Base-by-base conservation (phyloP, 75 land plant genomes). In the Cupressus sempervirens region DNA sequence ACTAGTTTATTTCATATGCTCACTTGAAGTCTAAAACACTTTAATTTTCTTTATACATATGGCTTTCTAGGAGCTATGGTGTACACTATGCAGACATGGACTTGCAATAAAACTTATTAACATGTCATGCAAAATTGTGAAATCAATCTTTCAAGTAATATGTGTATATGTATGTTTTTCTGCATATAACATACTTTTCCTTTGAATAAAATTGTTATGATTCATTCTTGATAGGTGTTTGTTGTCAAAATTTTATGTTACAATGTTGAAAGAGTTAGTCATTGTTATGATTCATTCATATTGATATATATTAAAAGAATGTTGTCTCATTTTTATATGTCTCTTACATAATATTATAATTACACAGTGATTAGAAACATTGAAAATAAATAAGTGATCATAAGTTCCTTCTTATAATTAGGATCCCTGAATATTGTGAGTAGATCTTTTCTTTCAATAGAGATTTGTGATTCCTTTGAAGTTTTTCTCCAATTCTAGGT, bases 381-480 rank as follows among this genome's bases (percentile, higher is more conserved):
- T 43, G 48, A 43, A 77, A n/a, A 26, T 18, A 43, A 77, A 7
- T 23, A 46, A 77, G 13, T 15, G 36, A 34, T 35, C 23, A 7
- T 13, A 16, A 12, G 30, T 77, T 77, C 26, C 29, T 77, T 43
- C 23, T 77, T 8, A 77, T 77, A n/a, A 41, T 43, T 8, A 3
- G 12, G n/a, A 23, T 16, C 40, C n/a, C 20, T 77, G 26, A 77
- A 77, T 43, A 29, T 3, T 77, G 43, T 3, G 6, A 41, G 26
- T 77, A 41, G 80, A 1, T 76, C 46, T 43, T 77, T 77, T 23
- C 29, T 48, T 77, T 0, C 3, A 26, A 43, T 12, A 77, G 1
- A 77, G 58, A 15, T 85, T 79, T 85, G 82, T 79, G 20, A 48
- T 29, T 35, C n/a, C 73, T 20, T n/a, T 26, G 80, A 15, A 45